Evolutionary conservation across 2,329 filamentous ascomycete species (phyloP), one percentile per base, ranked within the genome.

Genomic region (Aspergillus puulaauensis): DNA sequence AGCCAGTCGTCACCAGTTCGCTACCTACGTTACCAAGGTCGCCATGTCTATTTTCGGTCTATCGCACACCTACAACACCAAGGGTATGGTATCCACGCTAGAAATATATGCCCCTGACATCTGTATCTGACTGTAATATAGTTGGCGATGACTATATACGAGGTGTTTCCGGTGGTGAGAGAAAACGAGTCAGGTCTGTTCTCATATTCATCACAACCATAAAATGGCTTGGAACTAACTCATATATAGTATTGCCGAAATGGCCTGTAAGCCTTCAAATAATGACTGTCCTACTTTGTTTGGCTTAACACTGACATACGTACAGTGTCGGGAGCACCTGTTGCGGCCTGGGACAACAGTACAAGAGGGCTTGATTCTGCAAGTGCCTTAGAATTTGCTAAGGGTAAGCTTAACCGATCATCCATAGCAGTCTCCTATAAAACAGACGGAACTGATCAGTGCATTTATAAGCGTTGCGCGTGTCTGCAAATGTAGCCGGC

Each of bases 151-250:
- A 86, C 48, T 86, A 82, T 60, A 78, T 87, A 15, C 79, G 84
- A 21, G 85, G 85, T 33, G 84, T 88, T 5, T 84, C 81, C 27
- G 86, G 86, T 60, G 84, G 84, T 52, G 83, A 86, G 64, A 70
- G 83, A 49, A 87, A 87, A 68, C 79, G 85, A 70, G 84, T 87
- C 8, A 82, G 58, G 74, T 78, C 66, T 70, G 78, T 73, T 14
- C 11, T 45, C 39, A 14, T 27, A 9, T 4, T 15, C 6, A n/a
- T 33, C 4, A 24, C 23, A 6, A 69, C 75, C 62, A 72, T 56
- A 14, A 9, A 31, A 31, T 11, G 56, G 63, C 39, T 5, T 9
- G n/a, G 23, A 3, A 15, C 17, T 50, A 15, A 31, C 55, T 58
- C 49, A 67, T 69, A 7, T 52, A n/a, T 46, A 71, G 71, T 56